Evolutionary conservation across 768 basidiomycete species (phyloP).

Genomic region (Pisolithus microcarpus): DNA sequence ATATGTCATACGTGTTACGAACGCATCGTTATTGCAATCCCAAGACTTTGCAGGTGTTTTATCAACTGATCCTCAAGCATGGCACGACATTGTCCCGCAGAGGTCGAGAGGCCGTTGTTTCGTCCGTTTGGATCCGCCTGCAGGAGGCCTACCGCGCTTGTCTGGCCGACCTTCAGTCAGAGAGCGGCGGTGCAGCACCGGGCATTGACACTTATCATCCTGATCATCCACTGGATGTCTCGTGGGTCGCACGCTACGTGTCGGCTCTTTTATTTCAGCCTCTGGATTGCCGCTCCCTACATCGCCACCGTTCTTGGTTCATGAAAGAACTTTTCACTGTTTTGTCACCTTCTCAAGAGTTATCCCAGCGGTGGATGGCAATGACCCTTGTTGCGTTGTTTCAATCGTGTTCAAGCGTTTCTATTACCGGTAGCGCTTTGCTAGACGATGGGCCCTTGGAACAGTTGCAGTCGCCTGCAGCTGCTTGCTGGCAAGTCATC

Average conservation of each 20-base stretch:
- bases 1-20: slow-evolving; percentile 30
- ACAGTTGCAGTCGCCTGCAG: slow-evolving; percentile 3
- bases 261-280: slow-evolving; percentile 9
- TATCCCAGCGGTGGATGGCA: slow-evolving; percentile 37
- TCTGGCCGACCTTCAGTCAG: not conserved
- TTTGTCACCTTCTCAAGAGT: slow-evolving; percentile 26
- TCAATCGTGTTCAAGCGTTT: slow-evolving; percentile 4
- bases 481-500: slow-evolving; percentile 34
- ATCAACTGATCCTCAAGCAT: slow-evolving; percentile 29
- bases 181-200: not conserved
- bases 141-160: not conserved
- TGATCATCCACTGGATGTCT: slow-evolving; percentile 3
- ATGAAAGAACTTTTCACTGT: slow-evolving; percentile 6
- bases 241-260: slow-evolving; percentile 10
- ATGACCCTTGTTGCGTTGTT: slow-evolving; percentile 33
- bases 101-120: slow-evolving; percentile 30
- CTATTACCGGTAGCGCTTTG: not conserved
- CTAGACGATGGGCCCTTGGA: not conserved
- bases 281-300: not conserved
- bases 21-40: slow-evolving; percentile 27
- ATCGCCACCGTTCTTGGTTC: not conserved
- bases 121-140: slow-evolving; percentile 22
- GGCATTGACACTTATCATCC: not conserved
- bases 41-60: slow-evolving; percentile 36
- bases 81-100: slow-evolving; percentile 17